Evolutionary conservation across 768 basidiomycete species (phyloP), one percentile per base, ranked within the genome.

Genomic region (Galerina sulciceps): DNA sequence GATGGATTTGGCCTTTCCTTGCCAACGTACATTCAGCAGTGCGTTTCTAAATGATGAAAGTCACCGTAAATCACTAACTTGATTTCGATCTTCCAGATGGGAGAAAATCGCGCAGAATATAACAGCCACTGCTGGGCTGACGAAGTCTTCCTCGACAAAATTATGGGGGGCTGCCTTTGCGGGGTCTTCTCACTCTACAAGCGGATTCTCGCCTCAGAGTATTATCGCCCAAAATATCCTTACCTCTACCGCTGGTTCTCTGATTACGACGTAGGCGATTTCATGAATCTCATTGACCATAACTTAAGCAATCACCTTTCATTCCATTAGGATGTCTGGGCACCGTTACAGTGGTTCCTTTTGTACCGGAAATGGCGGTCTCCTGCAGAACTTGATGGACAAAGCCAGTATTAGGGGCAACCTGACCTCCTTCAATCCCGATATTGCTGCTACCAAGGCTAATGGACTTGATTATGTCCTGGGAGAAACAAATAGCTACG

Each of bases 341-440:
- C 82, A 83, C 58, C 78, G 72, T 48, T 82, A 82, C 64, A 85
- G 85, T n/a, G 86, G 87, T 13, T 81, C 83, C 2, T 89, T 87
- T 67, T 88, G 87, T 60, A 60, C 71, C 4, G 88, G 88, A 14
- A 79, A 69, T 41, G 76, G 74, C 22, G 81, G 80, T 20, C 68
- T 85, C 37, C 70, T 90, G 10, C 81, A 85, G 61, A 84, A 87
- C 59, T 73, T 91, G 47, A 89, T 89, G 88, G 82, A 79, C 26
- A 89, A 90, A 63, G 64, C 75, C 6, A 77, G 77, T 45, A 77
- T 84, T 20, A 75, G 87, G 61, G 73, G 83, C 38, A 90, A 89
- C 64, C 69, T 89, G 38, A 75, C 81, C 2, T 40, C 63, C 10
- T 88, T 81, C 58, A 64, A 66, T 18, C 75, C 83, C 2, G 88